These are phyloP conservation scores for Umbelopsis sp. DNA, from an alignment of 192 early-diverging fungal genomes.

Conservation along the genomic window DNA sequence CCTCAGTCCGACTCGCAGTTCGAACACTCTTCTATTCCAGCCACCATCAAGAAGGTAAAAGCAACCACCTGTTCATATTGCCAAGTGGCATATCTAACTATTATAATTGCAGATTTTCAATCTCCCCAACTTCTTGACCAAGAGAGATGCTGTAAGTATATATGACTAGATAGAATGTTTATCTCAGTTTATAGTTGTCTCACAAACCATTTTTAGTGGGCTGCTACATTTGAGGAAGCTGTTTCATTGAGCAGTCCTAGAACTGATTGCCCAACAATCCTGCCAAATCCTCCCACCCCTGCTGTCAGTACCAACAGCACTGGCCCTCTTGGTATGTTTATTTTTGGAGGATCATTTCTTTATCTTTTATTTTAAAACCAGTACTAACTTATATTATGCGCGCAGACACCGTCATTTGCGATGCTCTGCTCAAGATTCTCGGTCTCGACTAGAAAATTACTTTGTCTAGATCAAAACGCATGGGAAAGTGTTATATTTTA, in stretches of 20 bases:
- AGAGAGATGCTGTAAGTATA: slow-evolving; percentile 21
- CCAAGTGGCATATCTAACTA: not conserved
- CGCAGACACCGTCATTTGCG: slow-evolving; percentile 12
- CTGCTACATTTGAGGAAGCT: slow-evolving; percentile 23
- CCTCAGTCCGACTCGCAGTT: slow-evolving; percentile 39
- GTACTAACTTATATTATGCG: not conserved
- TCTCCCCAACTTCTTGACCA: slow-evolving; percentile 32
- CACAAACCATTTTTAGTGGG: not conserved
- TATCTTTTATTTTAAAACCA: not conserved
- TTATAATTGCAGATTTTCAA: slow-evolving; percentile 20
- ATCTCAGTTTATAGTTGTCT: not conserved
- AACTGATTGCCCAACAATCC: slow-evolving; percentile 21
- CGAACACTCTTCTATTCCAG: slow-evolving; percentile 52
- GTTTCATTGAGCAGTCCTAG: slow-evolving; percentile 13
- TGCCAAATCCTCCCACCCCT: slow-evolving; percentile 14
- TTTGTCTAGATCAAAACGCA: too few relatives aligned
- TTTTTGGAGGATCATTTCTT: not conserved
- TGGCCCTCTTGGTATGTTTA: slow-evolving; percentile 11
- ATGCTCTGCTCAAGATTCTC: slow-evolving; percentile 7
- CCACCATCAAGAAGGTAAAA: slow-evolving; percentile 45
- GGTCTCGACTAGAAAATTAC: not conserved
- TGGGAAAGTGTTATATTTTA: too few relatives aligned
- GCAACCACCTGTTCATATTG: not conserved
- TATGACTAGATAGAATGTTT: not conserved
- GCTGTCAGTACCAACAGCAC: slow-evolving; percentile 3